These are phyloP conservation scores for Nakazawaea wyomingensis DNA, from an alignment of 805 yeast species.

Conservation along the genomic window DNA sequence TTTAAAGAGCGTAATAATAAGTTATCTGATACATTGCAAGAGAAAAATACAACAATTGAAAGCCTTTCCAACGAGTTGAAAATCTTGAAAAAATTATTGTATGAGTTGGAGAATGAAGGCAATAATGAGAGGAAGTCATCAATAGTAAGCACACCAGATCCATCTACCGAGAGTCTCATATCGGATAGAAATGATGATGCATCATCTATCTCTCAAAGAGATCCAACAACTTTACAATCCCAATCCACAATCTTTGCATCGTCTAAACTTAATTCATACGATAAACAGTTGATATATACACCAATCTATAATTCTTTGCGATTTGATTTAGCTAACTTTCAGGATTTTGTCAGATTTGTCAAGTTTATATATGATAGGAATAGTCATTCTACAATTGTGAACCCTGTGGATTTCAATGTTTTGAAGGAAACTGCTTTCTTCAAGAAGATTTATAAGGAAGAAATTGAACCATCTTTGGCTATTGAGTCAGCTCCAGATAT, in stretches of 20 bases:
- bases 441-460: slow-evolving; percentile 64
- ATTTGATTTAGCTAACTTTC: slow-evolving; percentile 39
- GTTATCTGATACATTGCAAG: slow-evolving; percentile 49
- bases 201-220: slow-evolving; percentile 1
- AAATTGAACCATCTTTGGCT: slow-evolving; percentile 68
- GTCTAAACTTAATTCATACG: slow-evolving; percentile 17
- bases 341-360: slow-evolving; percentile 39
- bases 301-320: slow-evolving; percentile 31
- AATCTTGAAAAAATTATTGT: slow-evolving; percentile 57
- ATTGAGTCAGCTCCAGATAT: slow-evolving; percentile 61
- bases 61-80: slow-evolving; percentile 61
- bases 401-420: slow-evolving; percentile 13
- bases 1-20: slow-evolving; percentile 54
- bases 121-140: slow-evolving; percentile 17
- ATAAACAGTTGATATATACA: slow-evolving; percentile 21
- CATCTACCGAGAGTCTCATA: slow-evolving; percentile 4
- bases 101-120: slow-evolving; percentile 44
- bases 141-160: slow-evolving; percentile 10
- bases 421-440: slow-evolving; percentile 54
- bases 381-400: slow-evolving; percentile 8
- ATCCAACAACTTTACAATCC: slow-evolving; percentile 8
- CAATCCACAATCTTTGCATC: slow-evolving; percentile 13
- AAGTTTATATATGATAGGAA: slow-evolving; percentile 13
- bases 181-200: slow-evolving; percentile 1
- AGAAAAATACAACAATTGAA: slow-evolving; percentile 63